Conservation (phyloP, 2,329 filamentous ascomycete genomes). For the Cladobotryum mycophilum region DNA sequence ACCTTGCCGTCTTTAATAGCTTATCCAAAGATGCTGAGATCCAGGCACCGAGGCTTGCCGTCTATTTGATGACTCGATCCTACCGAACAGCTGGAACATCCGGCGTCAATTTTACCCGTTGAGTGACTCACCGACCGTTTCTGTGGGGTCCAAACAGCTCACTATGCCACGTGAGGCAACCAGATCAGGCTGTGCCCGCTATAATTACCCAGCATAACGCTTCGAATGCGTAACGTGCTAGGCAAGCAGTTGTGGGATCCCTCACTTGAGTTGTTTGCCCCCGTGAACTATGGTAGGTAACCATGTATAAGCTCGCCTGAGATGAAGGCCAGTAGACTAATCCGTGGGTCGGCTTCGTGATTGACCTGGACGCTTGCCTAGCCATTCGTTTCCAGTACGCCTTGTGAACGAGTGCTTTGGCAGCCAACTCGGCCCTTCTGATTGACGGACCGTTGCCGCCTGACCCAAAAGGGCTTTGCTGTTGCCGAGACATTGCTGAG, state of each 20-base stretch:
- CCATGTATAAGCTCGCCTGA: background rate
- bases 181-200: constrained; percentile 20
- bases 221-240: background rate
- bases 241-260: constrained; percentile 8
- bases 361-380: constrained; percentile 8
- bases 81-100: no score
- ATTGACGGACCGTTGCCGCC: background rate
- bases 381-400: background rate
- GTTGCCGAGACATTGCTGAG: no score
- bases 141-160: background rate
- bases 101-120: no score
- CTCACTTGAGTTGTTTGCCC: constrained; percentile 12
- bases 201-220: constrained; percentile 4
- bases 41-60: constrained; percentile 1
- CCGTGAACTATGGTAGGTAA: constrained; percentile 6
- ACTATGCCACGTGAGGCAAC: constrained; percentile 8
- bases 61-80: constrained; percentile 3
- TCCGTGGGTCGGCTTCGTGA: background rate
- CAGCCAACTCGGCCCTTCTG: background rate
- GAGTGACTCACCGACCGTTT: background rate
- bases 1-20: constrained; percentile 4
- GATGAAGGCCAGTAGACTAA: background rate
- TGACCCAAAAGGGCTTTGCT: background rate
- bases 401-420: background rate
- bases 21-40: background rate